Evolutionary conservation across 768 basidiomycete genomes (phyloP), one percentile per base, ranked within the genome.

Genomic region (Boletus eberwhitei): DNA sequence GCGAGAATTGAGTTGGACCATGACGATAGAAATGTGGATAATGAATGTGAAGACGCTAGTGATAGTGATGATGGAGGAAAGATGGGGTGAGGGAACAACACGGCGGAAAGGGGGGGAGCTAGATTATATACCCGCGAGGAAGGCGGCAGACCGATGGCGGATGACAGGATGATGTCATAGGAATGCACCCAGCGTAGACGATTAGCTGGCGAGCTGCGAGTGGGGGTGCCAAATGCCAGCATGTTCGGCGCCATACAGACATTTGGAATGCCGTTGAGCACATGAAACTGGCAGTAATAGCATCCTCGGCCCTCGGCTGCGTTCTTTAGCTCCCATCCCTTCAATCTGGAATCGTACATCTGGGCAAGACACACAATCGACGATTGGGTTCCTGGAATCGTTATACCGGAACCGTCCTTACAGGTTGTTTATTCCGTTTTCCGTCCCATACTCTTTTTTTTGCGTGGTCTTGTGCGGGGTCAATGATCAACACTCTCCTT

Each of bases 1-100:
- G 55, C 58, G 69, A 54, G 59, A 37, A 24, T 51, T 56, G 56
- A 71, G 60, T 48, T 63, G 69, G 52, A 69, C 63, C 68, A 69
- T 69, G 54, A 46, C 47, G 56, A 55, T 69, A 57, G 61, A 63
- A 19, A 66, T 69, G 69, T 62, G 32, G 24, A 45, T 60, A 65
- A 62, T 35, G 69, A 69, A 50, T 47, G 67, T 71, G 67, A 46
- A 26, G 44, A 17, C 43, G 42, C 44, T 41, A 44, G 49, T 16
- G 43, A 57, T 66, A 55, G 54, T 58, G 48, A 53, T 59, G 59
- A 40, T 19, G 42, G 48, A 48, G 45, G 21, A 26, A 59, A 51
- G 52, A 54, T 8, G 46, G 55, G 52, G 38, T 24, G 49, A 35
- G 42, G 35, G 52, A 29, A 44, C 24, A 26, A 47, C 29, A 48